Evolutionary conservation across 1,139 yeast species (phyloP).

Genomic region (Saccharomyces hybrid): DNA sequence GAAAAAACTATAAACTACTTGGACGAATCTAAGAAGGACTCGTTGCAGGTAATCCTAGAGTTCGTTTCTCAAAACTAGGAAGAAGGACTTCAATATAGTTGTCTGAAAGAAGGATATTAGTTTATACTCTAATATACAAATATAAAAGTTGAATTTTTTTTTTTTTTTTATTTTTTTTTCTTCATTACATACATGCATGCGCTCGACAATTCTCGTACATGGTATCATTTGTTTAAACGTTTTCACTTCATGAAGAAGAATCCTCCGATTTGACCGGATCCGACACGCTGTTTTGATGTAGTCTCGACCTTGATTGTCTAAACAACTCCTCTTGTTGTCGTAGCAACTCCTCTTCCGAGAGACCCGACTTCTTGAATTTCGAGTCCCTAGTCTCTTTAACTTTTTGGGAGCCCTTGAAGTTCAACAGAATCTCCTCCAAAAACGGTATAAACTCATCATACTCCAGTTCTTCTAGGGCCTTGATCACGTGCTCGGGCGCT

Average conservation of each 20-base stretch:
- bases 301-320: conserved; percentile 75
- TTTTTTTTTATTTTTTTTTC: not conserved
- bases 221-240: conserved; percentile 7
- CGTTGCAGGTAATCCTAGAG: conserved; percentile 27
- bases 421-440: conserved; percentile 70
- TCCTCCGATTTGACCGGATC: conserved; percentile 12
- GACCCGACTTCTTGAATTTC: conserved; percentile 87
- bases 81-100: not conserved
- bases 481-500: conserved; percentile 91
- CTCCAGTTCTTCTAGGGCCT: conserved; percentile 83
- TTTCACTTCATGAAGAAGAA: conserved; percentile 1
- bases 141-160: not conserved
- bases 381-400: conserved; percentile 89
- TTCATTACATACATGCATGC: not conserved
- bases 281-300: conserved; percentile 39
- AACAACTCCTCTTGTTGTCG: conserved; percentile 89
- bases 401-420: conserved; percentile 80
- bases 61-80: conserved; percentile 21
- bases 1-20: conserved; percentile 27
- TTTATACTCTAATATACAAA: not conserved
- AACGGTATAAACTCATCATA: conserved; percentile 79
- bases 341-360: conserved; percentile 84
- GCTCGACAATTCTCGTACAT: not conserved
- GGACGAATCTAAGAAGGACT: conserved; percentile 26
- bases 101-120: not conserved